phyloP scores from a whole-genome alignment of 2,329 filamentous ascomycete genomes.

The Phialophora verrucosa region DNA sequence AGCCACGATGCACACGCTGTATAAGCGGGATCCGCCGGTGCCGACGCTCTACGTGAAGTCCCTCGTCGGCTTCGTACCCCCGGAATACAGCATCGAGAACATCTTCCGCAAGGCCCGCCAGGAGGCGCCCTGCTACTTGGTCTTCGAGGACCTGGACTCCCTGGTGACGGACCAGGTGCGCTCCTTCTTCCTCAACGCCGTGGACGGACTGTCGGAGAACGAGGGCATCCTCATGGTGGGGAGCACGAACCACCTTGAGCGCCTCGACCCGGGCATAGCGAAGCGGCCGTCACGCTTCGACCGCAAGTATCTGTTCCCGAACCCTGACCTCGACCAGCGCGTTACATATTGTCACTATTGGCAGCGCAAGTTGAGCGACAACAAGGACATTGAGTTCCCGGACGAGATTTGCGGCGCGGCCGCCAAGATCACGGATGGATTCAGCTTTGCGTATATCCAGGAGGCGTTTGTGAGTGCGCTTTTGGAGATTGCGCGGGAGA shows the following conservation, averaged over 20 bases:
- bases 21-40: constrained; percentile 44
- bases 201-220: constrained; percentile 50
- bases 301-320: constrained; percentile 54
- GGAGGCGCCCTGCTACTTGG: constrained; percentile 49
- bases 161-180: constrained; percentile 46
- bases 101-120: constrained; percentile 47
- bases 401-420: constrained; percentile 48
- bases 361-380: constrained; percentile 42
- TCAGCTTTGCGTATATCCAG: constrained; percentile 55
- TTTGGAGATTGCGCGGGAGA: constrained; percentile 43
- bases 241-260: constrained; percentile 47
- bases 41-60: constrained; percentile 50
- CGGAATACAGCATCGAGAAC: constrained; percentile 38
- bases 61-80: constrained; percentile 29
- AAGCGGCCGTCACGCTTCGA: constrained; percentile 57
- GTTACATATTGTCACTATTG: constrained; percentile 53
- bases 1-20: constrained; percentile 52
- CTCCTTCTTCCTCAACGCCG: constrained; percentile 52
- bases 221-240: constrained; percentile 52
- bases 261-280: constrained; percentile 49
- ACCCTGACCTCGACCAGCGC: constrained; percentile 47
- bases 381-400: constrained; percentile 47
- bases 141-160: constrained; percentile 51
- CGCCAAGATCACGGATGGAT: constrained; percentile 51
- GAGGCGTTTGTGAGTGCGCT: constrained; percentile 52